Evolutionary conservation across 306 rosid species (phyloP).

Genomic region (Medicago lupulina): DNA sequence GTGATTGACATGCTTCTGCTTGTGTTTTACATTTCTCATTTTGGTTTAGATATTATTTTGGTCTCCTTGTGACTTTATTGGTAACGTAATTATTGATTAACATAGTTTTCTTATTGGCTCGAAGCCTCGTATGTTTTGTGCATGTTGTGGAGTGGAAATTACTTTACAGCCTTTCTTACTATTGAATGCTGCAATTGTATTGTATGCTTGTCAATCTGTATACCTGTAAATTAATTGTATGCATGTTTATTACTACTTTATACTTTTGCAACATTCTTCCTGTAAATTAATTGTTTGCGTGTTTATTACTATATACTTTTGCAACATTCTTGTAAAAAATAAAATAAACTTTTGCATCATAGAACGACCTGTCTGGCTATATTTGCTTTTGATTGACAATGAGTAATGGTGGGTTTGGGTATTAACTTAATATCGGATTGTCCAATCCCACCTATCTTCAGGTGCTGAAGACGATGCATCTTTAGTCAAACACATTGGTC

Average conservation of each 20-base stretch:
- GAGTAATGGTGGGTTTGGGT: constrained; percentile 33
- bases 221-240: constrained; percentile 6
- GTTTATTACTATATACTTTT: constrained; percentile 30
- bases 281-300: constrained; percentile 16
- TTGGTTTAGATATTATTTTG: neutral
- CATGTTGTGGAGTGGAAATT: constrained; percentile 15
- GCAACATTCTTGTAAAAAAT: neutral
- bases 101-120: neutral
- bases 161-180: constrained; percentile 18
- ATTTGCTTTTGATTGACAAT: constrained; percentile 20
- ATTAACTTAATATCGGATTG: constrained; percentile 38
- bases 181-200: neutral
- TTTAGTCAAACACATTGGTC: constrained; percentile 80
- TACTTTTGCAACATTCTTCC: constrained; percentile 6
- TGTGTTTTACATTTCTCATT: constrained; percentile 2
- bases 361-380: constrained; percentile 30
- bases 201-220: constrained; percentile 11
- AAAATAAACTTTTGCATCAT: neutral
- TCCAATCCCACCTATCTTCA: constrained; percentile 43
- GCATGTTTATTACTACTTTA: constrained; percentile 7
- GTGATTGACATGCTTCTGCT: neutral
- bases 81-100: neutral
- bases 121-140: neutral
- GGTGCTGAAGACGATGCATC: constrained; percentile 87
- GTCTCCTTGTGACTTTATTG: constrained; percentile 5